Evolutionary conservation across 768 basidiomycete genomes (phyloP), one percentile per base, ranked within the genome.

Genomic region (Lactarius deliciosus): DNA sequence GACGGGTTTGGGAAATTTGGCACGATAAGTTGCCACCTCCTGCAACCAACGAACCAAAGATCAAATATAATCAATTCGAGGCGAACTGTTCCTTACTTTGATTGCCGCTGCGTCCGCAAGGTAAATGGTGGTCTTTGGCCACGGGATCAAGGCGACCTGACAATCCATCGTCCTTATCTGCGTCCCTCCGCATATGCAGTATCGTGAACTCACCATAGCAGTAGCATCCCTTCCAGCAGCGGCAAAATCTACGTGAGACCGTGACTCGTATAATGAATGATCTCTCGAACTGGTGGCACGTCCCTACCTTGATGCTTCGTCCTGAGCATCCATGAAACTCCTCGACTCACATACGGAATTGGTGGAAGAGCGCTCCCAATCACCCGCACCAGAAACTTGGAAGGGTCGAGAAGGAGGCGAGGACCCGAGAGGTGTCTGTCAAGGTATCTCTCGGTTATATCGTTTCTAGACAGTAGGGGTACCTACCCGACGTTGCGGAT

Each of bases 1-100:
- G 0, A 83, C 72, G 9, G 85, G 82, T 70, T 89, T 89, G 0
- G 85, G 83, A 68, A 87, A 89, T 18, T 82, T 80, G 11, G 80
- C 75, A 15, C 84, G 78, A 32, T 80, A 78, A 15, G 77, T 75
- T 5, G 80, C 78, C 7, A 87, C 76, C 74, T 86, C 85, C 86
- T 87, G 68, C 10, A 30, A n/a, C 15, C 75, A 25, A 45, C 43
- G 3, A 47, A 47, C 4, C 45, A 47, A 18, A 40, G 45, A 13
- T 66, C 38, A 54, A 4, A 28, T n/a, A 6, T 10, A 7, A 43
- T 22, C 13, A 11, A 15, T 50, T 34, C 20, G 5, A 60, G 20
- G n/a, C 15, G 3, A 18, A 25, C 25, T 8, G 13, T 16, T 41
- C 40, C 62, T 11, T 54, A 65, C 69, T 57, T 70, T 70, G 47